Evolutionary conservation across 305 asterid species (phyloP), one percentile per base, ranked within the genome.

Genomic region (Andrographis paniculata): DNA sequence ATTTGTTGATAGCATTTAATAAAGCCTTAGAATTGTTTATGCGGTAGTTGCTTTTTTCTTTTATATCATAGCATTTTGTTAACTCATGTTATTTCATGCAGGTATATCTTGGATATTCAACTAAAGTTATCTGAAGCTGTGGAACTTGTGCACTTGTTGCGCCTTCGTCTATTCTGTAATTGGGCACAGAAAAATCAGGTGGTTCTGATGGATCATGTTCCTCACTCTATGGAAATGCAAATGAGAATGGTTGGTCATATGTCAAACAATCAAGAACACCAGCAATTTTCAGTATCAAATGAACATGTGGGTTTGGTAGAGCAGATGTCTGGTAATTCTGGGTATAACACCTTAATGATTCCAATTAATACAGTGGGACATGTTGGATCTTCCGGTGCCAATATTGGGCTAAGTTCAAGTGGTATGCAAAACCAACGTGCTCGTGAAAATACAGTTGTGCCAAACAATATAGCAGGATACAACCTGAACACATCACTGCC

Each of bases 401-500:
- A 30, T 45, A 41, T 53, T 20, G 73, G 55, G 47, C 61, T 68
- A 9, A 67, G 45, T 60, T 62, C 72, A 24, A 51, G 59, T 30
- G 54, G 69, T 74, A 46, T 56, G 57, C 44, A 77, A 14, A 61
- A 50, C 64, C 70, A 70, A 41, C 52, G 62, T 30, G 69, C 53
- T 21, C 55, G 45, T 22, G 63, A 56, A 24, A 56, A 52, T 51
- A 61, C 59, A 35, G 46, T 46, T 36, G 24, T 65, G 51, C 42
- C 48, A 24, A 66, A 53, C 61, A 59, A 37, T 60, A 35, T 42
- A 41, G 52, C 74, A 48, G 65, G 68, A 21, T 77, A 72, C 46
- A 71, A 61, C n/a, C n/a, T n/a, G n/a, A n/a, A n/a, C 19, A 44
- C 76, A 44, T 71, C 75, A 22, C 47, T 68, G 50, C 83, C 89